Conservation (phyloP, 148 eudicot species). For the Cornus controversa region DNA sequence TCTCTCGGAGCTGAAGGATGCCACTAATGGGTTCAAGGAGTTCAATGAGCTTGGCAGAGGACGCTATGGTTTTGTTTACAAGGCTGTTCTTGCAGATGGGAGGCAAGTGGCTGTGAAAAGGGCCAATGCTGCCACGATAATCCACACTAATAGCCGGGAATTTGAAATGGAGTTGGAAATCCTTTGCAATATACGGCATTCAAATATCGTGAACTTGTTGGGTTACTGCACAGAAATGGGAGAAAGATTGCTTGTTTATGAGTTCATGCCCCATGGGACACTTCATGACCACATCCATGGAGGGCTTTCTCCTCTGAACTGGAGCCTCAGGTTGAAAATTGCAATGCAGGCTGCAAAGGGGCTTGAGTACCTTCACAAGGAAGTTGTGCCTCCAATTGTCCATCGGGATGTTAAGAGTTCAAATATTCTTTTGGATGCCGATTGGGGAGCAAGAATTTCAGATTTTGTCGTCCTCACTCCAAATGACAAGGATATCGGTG, state of each 20-base stretch:
- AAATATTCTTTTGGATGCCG: constrained; percentile 76
- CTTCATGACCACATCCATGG: constrained; percentile 92
- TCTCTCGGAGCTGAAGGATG: constrained; percentile 84
- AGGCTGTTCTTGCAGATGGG: constrained; percentile 76
- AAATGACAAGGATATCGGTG: constrained; percentile 49
- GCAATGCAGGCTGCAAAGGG: constrained; percentile 94
- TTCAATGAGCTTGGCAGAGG: constrained; percentile 98
- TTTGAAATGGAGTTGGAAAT: constrained; percentile 84
- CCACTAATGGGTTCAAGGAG: constrained; percentile 95
- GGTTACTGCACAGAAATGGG: constrained; percentile 98
- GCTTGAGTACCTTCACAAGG: constrained; percentile 81
- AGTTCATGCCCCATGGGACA: constrained; percentile 89
- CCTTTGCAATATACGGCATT: constrained; percentile 73
- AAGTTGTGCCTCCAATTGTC: constrained; percentile 64
- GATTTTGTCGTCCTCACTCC: constrained; percentile 69
- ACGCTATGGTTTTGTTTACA: constrained; percentile 93
- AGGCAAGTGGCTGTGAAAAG: constrained; percentile 88
- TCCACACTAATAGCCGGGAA: constrained; percentile 78
- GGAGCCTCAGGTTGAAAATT: constrained; percentile 65
- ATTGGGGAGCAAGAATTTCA: constrained; percentile 78
- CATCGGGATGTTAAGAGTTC: constrained; percentile 86
- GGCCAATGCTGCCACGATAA: constrained; percentile 96
- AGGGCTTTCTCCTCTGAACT: constrained; percentile 75
- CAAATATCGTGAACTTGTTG: constrained; percentile 78
- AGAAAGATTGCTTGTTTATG: constrained; percentile 89